phyloP scores from a whole-genome alignment of 2,329 filamentous ascomycete genomes.

The Phyllosticta citribraziliensis region DNA sequence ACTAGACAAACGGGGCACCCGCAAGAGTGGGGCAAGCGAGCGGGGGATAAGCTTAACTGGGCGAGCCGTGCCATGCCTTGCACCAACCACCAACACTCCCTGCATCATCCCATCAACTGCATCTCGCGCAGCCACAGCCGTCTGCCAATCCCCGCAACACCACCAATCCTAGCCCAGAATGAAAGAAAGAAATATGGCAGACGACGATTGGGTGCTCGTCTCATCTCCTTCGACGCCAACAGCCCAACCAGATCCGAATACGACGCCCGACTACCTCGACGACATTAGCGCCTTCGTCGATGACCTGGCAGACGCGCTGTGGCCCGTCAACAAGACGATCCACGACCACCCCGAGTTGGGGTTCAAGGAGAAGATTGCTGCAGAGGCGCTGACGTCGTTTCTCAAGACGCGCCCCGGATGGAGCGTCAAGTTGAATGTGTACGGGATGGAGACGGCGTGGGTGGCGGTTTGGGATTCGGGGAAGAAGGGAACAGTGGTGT shows the following conservation, averaged over 20 bases:
- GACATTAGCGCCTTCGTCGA: conserved; percentile 28
- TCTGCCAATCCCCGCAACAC: background rate
- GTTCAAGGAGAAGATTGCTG: conserved; percentile 40
- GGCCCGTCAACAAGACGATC: conserved; percentile 15
- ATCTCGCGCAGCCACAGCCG: background rate
- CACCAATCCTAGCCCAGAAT: background rate
- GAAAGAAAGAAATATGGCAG: background rate
- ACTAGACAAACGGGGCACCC: background rate
- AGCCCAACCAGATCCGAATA: background rate
- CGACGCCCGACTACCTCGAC: conserved; percentile 7
- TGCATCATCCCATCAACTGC: background rate
- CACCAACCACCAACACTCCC: background rate
- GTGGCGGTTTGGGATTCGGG: conserved; percentile 41
- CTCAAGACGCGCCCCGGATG: conserved; percentile 36
- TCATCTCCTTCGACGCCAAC: background rate
- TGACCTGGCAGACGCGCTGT: conserved; percentile 7
- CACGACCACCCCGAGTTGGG: conserved; percentile 40
- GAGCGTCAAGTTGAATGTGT: conserved; percentile 43
- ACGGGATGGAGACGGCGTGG: conserved; percentile 45
- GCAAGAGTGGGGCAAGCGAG: background rate
- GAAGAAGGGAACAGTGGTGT: conserved; percentile 36
- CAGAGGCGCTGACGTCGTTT: conserved; percentile 41
- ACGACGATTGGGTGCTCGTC: conserved; percentile 4
- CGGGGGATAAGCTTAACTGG: background rate
- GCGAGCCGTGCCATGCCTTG: background rate